Evolutionary conservation across 805 yeast genomes (phyloP).

Genomic region (Kodamaea nitidulidarum): DNA sequence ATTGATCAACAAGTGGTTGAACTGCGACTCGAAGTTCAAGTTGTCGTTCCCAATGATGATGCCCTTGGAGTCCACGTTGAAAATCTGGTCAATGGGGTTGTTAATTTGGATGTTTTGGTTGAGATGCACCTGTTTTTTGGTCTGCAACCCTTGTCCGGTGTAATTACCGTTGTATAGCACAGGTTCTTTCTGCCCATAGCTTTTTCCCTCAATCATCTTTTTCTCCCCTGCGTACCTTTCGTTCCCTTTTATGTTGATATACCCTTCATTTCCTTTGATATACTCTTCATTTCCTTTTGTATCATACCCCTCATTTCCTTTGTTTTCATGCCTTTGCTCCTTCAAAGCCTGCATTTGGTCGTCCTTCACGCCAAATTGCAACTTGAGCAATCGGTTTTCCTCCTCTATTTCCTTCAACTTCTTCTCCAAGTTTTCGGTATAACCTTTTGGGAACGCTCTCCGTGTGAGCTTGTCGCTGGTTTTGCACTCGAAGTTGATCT

Average conservation of each 20-base stretch:
- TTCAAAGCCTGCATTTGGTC: not conserved
- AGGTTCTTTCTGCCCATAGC: too few species aligned
- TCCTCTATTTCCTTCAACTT: conserved; percentile 59
- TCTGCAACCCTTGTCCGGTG: not conserved
- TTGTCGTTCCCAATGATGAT: conserved; percentile 44
- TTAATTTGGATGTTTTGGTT: conserved; percentile 24
- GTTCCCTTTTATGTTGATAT: too few species aligned
- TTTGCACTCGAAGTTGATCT: conserved; percentile 63
- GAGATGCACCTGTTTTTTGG: conserved; percentile 3
- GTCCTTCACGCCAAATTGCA: conserved; percentile 17
- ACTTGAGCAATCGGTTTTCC: conserved; percentile 40
- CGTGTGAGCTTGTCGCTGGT: conserved; percentile 72
- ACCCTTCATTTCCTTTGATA: too few species aligned
- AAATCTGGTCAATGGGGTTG: conserved; percentile 44
- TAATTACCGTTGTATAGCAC: not conserved
- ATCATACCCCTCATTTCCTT: too few species aligned
- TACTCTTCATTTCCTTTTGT: too few species aligned
- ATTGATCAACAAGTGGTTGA: conserved; percentile 41
- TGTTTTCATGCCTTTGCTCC: not conserved
- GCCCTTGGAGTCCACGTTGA: conserved; percentile 41
- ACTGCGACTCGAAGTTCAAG: conserved; percentile 42
- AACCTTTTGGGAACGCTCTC: conserved; percentile 77
- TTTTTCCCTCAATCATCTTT: too few species aligned
- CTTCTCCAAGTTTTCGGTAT: conserved; percentile 69
- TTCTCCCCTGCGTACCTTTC: too few species aligned